Conservation (phyloP, 2,329 filamentous ascomycete species). For the Graphilbum fragrans region DNA sequence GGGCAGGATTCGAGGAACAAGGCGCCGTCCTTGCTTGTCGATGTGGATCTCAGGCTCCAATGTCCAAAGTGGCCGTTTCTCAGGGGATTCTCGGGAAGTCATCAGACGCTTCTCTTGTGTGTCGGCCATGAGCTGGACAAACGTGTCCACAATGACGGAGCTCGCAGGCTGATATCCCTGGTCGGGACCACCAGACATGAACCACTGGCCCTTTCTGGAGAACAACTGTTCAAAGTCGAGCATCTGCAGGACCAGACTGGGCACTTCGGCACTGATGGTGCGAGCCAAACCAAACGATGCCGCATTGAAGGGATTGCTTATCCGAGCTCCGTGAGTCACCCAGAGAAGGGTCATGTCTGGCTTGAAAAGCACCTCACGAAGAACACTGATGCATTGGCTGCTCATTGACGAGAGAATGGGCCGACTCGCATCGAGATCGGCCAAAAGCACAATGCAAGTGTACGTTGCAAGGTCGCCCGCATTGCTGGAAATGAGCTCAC, state of each 20-base stretch:
- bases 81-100: too few relatives aligned
- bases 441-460: conserved; percentile 21
- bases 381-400: conserved; percentile 13
- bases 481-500: conserved; percentile 11
- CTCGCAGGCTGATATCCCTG: background rate
- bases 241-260: conserved; percentile 17
- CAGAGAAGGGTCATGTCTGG: conserved; percentile 19
- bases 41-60: conserved; percentile 26
- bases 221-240: conserved; percentile 16
- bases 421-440: conserved; percentile 20
- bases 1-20: conserved; percentile 26
- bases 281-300: conserved; percentile 20
- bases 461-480: conserved; percentile 11
- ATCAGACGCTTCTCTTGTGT: background rate
- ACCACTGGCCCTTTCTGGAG: background rate
- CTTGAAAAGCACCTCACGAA: conserved; percentile 13
- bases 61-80: conserved; percentile 16
- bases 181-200: too few relatives aligned
- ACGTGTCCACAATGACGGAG: conserved; percentile 9
- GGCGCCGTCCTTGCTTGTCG: conserved; percentile 15
- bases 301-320: conserved; percentile 14
- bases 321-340: conserved; percentile 15
- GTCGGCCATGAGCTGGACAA: conserved; percentile 12
- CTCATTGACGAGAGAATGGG: conserved; percentile 23
- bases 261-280: conserved; percentile 19